Base-by-base conservation (phyloP, 2,329 filamentous ascomycete genomes). In the Dothistroma pini region DNA sequence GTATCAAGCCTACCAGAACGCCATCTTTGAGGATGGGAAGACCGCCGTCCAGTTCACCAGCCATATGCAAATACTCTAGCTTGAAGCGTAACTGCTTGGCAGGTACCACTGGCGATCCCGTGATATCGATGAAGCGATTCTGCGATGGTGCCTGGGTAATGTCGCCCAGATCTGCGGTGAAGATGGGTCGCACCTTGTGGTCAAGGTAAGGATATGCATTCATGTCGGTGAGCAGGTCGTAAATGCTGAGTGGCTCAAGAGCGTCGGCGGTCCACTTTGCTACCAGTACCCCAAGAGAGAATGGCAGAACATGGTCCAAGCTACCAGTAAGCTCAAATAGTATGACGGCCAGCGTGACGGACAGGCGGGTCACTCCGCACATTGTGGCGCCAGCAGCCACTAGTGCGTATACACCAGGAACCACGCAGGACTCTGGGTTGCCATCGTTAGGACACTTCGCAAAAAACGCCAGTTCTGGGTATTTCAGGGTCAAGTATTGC, bases 191-290 rank as follows among this genome's bases (percentile, higher is more conserved):
- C 63, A 93, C 86, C 75, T 97, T 97, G 77, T 96, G 96, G 76
- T 96, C 92, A n/a, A 99, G 84, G 78, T 96, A 97, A 0, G 95
- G 95, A 67, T 97, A 99, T 2, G 91, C 89, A 75, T 99, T 97
- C 89, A 99, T 93, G 73, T 95, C 92, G 0, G 93, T 97, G 19
- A 97, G 81, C 11, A 97, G 84, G 72, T 97, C 95, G 74, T 97
- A 97, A 64, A 99, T 97, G 75, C 91, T 96, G 57, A 91, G 83
- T 16, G 93, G 95, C 75, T 99, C 95, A 56, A 99, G 85, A 3
- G 92, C 93, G 76, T 97, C 95, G 0, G 95, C 93, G 0, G 92
- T 96, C 95, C 95, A 99, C 78, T 99, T 99, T n/a, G 93, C 88
- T 31, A 96, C 92, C 4, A 97, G 81, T 35, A 99, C 91, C 0